Evolutionary conservation across 2,329 filamentous ascomycete species (phyloP).

Genomic region (Alternaria gansuensis): DNA sequence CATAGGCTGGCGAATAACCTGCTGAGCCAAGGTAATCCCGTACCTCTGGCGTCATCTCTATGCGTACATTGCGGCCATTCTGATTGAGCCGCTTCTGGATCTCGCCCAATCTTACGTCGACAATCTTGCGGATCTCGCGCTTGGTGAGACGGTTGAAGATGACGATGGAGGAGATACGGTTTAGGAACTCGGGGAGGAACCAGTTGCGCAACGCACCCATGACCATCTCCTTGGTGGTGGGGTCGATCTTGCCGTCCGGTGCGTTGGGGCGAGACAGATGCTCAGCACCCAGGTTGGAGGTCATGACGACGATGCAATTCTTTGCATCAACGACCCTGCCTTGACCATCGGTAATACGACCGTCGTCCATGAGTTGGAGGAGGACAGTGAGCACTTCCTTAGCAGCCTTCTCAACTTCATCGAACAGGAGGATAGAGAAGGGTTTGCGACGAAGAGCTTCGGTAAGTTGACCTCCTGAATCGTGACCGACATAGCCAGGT

Average conservation of each 20-base stretch:
- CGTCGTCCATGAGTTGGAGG: slow-evolving; percentile 99
- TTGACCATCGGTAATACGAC: slow-evolving; percentile 97
- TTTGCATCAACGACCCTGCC: slow-evolving; percentile 92
- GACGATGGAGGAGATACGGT: slow-evolving; percentile 93
- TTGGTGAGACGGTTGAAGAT: slow-evolving; percentile 98
- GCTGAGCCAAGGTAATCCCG: slow-evolving; percentile 92
- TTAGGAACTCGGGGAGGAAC: slow-evolving; percentile 98
- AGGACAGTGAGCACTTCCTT: slow-evolving; percentile 97
- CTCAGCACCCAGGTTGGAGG: slow-evolving; percentile 94
- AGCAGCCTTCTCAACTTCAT: slow-evolving; percentile 97
- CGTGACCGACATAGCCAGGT: slow-evolving; percentile 95
- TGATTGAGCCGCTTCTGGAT: slow-evolving; percentile 89
- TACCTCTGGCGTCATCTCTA: slow-evolving; percentile 82
- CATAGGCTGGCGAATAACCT: slow-evolving; percentile 95
- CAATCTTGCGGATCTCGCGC: slow-evolving; percentile 91
- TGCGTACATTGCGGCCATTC: slow-evolving; percentile 86
- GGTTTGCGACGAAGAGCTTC: slow-evolving; percentile 92
- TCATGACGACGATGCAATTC: slow-evolving; percentile 99
- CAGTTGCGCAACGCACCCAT: slow-evolving; percentile 91
- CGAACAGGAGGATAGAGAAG: slow-evolving; percentile 97
- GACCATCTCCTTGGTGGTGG: slow-evolving; percentile 84
- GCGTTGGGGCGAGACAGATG: slow-evolving; percentile 82
- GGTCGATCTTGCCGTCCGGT: slow-evolving; percentile 85
- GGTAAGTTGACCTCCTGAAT: slow-evolving; percentile 93
- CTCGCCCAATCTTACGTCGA: slow-evolving; percentile 85